phyloP scores from a whole-genome alignment of 169 alveolate species.

The Perkinsus olseni region DNA sequence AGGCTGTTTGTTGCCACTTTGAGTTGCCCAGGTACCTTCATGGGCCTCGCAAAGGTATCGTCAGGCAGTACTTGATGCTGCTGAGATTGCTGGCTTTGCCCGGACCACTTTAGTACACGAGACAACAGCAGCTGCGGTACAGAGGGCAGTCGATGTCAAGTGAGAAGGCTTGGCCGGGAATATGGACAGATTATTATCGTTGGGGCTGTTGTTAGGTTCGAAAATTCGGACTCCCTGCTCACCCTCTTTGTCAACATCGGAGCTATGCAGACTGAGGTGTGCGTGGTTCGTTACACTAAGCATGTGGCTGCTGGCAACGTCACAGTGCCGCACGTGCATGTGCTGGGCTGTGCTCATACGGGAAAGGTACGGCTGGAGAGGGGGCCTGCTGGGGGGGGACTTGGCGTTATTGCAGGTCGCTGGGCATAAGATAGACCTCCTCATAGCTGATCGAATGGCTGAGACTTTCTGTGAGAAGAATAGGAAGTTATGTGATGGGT shows the following conservation, averaged over 20 bases:
- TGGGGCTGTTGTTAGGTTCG: not conserved
- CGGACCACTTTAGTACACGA: slow-evolving; percentile 15
- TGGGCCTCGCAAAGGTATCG: slow-evolving; percentile 24
- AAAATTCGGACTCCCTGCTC: not conserved
- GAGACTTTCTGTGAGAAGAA: slow-evolving; percentile 3
- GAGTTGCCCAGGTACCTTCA: not conserved
- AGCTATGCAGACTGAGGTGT: slow-evolving; percentile 13
- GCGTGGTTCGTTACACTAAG: not conserved
- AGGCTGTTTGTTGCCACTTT: slow-evolving; percentile 4
- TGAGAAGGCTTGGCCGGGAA: not conserved
- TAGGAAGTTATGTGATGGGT: not conserved
- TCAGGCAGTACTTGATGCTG: slow-evolving; percentile 24
- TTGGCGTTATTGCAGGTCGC: not conserved
- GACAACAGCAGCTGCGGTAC: slow-evolving; percentile 29
- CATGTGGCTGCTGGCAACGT: not conserved
- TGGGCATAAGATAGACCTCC: slow-evolving; percentile 22
- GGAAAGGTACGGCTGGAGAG: not conserved
- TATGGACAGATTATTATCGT: slow-evolving; percentile 16
- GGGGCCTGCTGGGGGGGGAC: not conserved
- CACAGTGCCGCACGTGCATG: slow-evolving; percentile 9
- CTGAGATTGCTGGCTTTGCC: slow-evolving; percentile 29
- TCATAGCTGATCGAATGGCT: slow-evolving; percentile 19
- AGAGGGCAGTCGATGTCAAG: slow-evolving; percentile 23
- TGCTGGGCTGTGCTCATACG: not conserved
- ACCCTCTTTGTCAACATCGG: slow-evolving; percentile 15